Evolutionary conservation across 352 stramenopile species (phyloP), one percentile per base, ranked within the genome.

Genomic region (Phytopythium helicoides): DNA sequence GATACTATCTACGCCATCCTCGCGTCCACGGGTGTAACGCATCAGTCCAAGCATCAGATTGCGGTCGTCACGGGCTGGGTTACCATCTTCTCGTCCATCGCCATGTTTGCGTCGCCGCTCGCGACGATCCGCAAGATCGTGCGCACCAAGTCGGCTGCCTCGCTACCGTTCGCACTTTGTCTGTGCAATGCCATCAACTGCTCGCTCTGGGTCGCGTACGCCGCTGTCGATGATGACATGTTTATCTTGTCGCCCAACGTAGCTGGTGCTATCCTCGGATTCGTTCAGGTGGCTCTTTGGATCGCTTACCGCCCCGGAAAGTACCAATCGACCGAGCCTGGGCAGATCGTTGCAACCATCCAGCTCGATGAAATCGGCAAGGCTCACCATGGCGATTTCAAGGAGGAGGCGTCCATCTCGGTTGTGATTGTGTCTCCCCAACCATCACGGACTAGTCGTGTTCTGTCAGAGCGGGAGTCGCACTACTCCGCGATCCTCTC

Each of bases 241-340:
- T 70, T 66, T 48, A 60, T 70, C 44, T 28, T 70, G 3, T 36
- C 62, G n/a, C 60, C 62, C 22, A 68, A 68, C 51, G 56, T 55
- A 7, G 60, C 35, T 3, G 60, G 60, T 0, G 35, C 60, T 3
- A 51, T 52, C 10, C 38, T 68, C 3, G 56, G 51, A 12, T 39
- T 42, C 23, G 36, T 55, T 22, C 60, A 64, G 40, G 62, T 64
- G 33, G 19, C 62, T 18, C 47, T 64, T n/a, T 68, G 62, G 51
- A 28, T 68, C 22, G 57, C 58, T 40, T 64, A 68, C 47, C 51
- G 56, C 19, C 61, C 61, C 14, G 52, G 38, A 8, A 61, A 56
- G 33, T 31, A 51, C 45, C 31, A 16, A 16, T 33, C 9, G 28
- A 40, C 19, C 15, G 42, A 22, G 0, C 40, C 39, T 33, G 28